Conservation (phyloP, 2,329 filamentous ascomycete species). For the Tolypocladium pustulatum region DNA sequence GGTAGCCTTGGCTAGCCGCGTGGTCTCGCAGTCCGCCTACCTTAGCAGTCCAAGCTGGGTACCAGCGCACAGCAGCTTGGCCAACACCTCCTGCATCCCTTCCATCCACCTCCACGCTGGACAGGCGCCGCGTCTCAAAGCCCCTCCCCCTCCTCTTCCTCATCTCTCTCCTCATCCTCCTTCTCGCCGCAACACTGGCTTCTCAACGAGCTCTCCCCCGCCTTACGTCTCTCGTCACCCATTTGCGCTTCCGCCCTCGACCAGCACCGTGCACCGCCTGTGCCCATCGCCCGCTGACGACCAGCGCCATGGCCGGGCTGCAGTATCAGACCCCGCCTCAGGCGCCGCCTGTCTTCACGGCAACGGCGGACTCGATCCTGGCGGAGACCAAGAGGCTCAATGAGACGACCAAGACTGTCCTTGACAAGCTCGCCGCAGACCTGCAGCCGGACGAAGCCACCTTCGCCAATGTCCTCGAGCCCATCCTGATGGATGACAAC, state of each 20-base stretch:
- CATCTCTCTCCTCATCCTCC: constrained; percentile 39
- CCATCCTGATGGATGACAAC: constrained; percentile 67
- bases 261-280: not conserved
- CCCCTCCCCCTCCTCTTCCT: constrained; percentile 29
- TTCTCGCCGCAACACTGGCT: constrained; percentile 58
- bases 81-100: not conserved
- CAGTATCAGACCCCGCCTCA: constrained; percentile 68
- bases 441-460: constrained; percentile 40
- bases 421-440: constrained; percentile 59
- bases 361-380: constrained; percentile 59
- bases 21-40: not conserved
- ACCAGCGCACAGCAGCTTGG: not conserved
- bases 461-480: constrained; percentile 47
- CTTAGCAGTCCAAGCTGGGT: not conserved
- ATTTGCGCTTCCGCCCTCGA: constrained; percentile 24
- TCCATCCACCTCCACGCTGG: constrained; percentile 11
- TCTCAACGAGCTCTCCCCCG: constrained; percentile 47
- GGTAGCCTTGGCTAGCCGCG: not conserved
- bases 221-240: constrained; percentile 45
- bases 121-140: constrained; percentile 13
- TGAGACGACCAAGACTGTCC: constrained; percentile 47
- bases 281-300: constrained; percentile 28
- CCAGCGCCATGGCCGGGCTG: constrained; percentile 52
- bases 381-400: constrained; percentile 57
- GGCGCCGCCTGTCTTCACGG: constrained; percentile 66